These are phyloP conservation scores for Mucor velutinosus DNA, from an alignment of 371 early-diverging fungal species.

Conservation along the genomic window DNA sequence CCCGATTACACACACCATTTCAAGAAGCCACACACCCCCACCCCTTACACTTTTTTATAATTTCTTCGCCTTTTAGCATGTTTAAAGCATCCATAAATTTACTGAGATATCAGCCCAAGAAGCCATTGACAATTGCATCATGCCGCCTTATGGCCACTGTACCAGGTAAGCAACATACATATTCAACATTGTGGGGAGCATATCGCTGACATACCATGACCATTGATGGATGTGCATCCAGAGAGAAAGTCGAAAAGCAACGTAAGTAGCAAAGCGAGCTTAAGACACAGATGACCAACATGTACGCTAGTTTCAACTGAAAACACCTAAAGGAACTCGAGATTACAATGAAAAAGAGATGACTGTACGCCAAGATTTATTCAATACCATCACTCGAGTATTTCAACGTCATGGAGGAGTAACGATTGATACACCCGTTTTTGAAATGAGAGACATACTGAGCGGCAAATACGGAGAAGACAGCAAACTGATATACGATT, in stretches of 20 bases:
- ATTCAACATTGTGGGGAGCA: no score
- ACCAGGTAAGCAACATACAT: background rate
- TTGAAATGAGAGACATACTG: conserved; percentile 91
- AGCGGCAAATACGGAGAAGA: conserved; percentile 99
- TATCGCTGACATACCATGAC: background rate
- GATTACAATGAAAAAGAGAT: conserved; percentile 96
- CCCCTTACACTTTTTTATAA: background rate
- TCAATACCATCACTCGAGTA: conserved; percentile 78
- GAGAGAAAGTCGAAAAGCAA: background rate
- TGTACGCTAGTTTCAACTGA: conserved; percentile 13
- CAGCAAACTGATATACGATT: conserved; percentile 97
- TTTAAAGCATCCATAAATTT: background rate
- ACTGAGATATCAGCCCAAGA: background rate
- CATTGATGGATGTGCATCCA: background rate
- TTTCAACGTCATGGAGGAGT: conserved; percentile 98
- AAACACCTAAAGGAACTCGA: conserved; percentile 77
- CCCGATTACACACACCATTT: background rate
- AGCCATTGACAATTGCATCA: background rate
- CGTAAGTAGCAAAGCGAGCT: background rate
- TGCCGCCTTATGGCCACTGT: background rate
- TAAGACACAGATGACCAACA: background rate
- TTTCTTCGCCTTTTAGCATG: background rate
- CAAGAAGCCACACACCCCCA: background rate
- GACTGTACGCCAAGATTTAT: conserved; percentile 90
- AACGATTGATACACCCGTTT: conserved; percentile 99